Evolutionary conservation across 83 land plant species (phyloP), one percentile per base, ranked within the genome.

Genomic region (Larix sibirica): DNA sequence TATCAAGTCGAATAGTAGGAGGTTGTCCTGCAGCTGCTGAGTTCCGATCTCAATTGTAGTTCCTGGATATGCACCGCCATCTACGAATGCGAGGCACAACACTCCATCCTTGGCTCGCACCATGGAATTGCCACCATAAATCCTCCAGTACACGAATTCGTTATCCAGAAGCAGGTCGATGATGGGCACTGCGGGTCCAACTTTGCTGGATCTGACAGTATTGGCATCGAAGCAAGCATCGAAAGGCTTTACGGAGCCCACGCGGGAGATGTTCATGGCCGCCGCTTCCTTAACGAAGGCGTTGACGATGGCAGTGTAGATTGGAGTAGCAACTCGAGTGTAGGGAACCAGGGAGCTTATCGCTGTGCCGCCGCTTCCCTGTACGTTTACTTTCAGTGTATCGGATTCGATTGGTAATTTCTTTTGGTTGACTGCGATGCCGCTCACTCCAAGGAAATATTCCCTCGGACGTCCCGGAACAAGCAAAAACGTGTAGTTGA

Each of bases 1-100:
- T 0, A 79, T 88, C 79, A 91, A 83, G 78, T 93, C 95, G 76
- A 90, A 89, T 81, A 88, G 84, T 64, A 93, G 58, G 2, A 93
- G 84, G 61, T 91, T 88, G 64, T 93, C 89, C 62, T 88, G 90
- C 80, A 91, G 12, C 79, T 91, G 95, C 58, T 84, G 75, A 47
- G 85, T 88, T 18, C 95, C 95, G 40, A 91, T 77, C 40, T 91
- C 85, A 33, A 33, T 33, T 33, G 36, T 33, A 33, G 36, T 33
- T 33, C 36, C 36, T 1, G 81, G 31, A 16, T 50, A 81, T 36
- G 36, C 28, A 18, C 85, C 85, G 1, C 86, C 88, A 3, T 89
- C 89, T 68, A 89, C 81, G 20, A 93, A 80, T 0, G 87, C 95
- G 63, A 93, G 83, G 78, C 95, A 93, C 75, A 73, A 50, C 24